Evolutionary conservation across 2,329 filamentous ascomycete genomes (phyloP).

Genomic region (Cercospora zeina): DNA sequence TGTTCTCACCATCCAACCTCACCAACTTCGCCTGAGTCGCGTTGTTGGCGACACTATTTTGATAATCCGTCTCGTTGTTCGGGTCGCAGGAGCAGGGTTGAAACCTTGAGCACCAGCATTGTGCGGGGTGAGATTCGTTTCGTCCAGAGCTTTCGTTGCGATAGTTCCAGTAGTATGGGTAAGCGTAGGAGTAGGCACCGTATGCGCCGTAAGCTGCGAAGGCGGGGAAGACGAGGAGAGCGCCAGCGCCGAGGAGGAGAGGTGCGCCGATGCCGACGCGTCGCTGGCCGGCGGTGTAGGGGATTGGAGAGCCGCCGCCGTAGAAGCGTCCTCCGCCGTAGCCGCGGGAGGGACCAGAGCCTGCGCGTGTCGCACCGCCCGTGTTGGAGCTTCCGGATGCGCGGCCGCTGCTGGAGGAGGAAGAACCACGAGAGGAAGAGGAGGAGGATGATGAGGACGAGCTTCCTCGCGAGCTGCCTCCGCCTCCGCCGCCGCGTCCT

Average conservation of each 20-base stretch:
- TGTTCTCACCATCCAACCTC: conserved; percentile 61
- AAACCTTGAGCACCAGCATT: conserved; percentile 62
- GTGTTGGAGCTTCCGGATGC: conserved; percentile 24
- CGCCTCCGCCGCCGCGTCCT: conserved; percentile 45
- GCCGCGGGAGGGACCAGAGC: conserved; percentile 57
- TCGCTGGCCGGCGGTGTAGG: conserved; percentile 60
- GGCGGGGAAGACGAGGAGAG: conserved; percentile 53
- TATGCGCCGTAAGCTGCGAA: conserved; percentile 65
- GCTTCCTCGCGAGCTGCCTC: conserved; percentile 21
- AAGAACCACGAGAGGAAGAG: conserved; percentile 23
- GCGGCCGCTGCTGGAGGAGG: conserved; percentile 25
- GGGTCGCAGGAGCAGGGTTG: conserved; percentile 65
- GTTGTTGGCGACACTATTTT: conserved; percentile 63
- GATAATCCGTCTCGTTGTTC: conserved; percentile 60
- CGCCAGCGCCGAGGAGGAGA: conserved; percentile 54
- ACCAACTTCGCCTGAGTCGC: conserved; percentile 63
- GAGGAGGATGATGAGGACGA: conserved; percentile 25
- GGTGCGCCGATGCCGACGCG: conserved; percentile 51
- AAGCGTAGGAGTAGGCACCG: conserved; percentile 63
- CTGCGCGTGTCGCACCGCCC: conserved; percentile 42
- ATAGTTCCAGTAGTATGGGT: conserved; percentile 57
- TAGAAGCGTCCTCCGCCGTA: conserved; percentile 66
- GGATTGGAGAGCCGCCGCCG: conserved; percentile 61
- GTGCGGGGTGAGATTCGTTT: conserved; percentile 62
- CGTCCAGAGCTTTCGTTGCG: conserved; percentile 50